These are phyloP conservation scores for Trypanosoma vivax DNA, from an alignment of 208 protist genomes.

Conservation along the genomic window DNA sequence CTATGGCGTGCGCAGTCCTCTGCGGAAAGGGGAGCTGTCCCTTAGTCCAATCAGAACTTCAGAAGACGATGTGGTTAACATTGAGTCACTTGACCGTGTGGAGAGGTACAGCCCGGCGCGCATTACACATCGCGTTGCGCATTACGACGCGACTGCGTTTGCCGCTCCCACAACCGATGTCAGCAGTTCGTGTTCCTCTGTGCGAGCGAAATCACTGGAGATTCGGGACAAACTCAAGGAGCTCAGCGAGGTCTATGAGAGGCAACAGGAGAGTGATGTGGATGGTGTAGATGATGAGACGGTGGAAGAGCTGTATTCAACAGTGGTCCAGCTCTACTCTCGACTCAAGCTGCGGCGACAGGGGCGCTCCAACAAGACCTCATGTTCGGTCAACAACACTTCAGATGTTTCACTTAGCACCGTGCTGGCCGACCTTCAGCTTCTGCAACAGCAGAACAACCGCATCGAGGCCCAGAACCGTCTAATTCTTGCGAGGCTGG, in stretches of 20 bases:
- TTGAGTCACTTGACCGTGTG: constrained; percentile 19
- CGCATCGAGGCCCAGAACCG: constrained; percentile 57
- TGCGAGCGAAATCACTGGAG: constrained; percentile 13
- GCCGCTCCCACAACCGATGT: neutral
- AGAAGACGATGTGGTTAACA: constrained; percentile 27
- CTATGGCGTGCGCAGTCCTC: constrained; percentile 16
- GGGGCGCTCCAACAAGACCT: constrained; percentile 11
- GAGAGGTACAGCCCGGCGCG: neutral
- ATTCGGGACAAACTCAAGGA: constrained; percentile 15
- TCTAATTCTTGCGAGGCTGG: constrained; percentile 34
- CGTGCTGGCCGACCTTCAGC: constrained; percentile 33
- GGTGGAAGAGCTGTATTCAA: constrained; percentile 16
- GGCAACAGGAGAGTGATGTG: constrained; percentile 6
- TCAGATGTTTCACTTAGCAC: constrained; percentile 13
- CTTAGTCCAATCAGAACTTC: constrained; percentile 9
- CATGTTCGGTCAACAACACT: constrained; percentile 15
- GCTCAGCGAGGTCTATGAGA: constrained; percentile 13
- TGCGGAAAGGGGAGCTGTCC: constrained; percentile 15
- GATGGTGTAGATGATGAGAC: constrained; percentile 21
- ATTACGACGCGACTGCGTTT: neutral
- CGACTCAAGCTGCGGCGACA: constrained; percentile 30
- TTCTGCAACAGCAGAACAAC: constrained; percentile 43
- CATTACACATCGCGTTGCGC: neutral
- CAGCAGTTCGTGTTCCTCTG: constrained; percentile 1
- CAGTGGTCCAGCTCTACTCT: constrained; percentile 23